Evolutionary conservation across 2,329 filamentous ascomycete species (phyloP), one percentile per base, ranked within the genome.

Genomic region (Botryotinia convoluta): DNA sequence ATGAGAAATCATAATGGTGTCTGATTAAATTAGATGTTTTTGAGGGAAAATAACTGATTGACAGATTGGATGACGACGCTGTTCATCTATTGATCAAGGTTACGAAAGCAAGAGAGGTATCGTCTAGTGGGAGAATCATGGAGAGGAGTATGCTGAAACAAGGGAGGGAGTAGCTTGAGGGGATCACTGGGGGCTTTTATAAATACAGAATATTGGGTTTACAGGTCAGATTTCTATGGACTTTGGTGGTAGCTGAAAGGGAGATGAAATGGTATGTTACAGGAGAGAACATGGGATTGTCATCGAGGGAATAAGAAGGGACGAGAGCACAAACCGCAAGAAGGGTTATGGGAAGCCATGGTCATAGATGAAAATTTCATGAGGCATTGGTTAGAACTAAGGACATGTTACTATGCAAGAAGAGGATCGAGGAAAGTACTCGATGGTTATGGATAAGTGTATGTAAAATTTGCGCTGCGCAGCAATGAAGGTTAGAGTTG

Each of bases 261-360:
- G 10, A 14, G 1, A n/a, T 54, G 6, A 2, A 16, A n/a, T 7
- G 12, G 0, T 1, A 16, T 5, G n/a, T n/a, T 7, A 16, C 12
- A n/a, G 26, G 1, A n/a, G 12, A 5, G 5, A 54, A n/a, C 12
- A n/a, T 54, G 0, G 48, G 26, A n/a, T 16, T 3, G 0, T 16
- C 48, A 54, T 54, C 0, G 1, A 16, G 48, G 16, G 26, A 54
- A 16, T 4, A 12, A 16, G 2, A 7, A 0, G 5, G 12, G 2
- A n/a, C 0, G 5, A 54, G 5, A n/a, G 7, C 26, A n/a, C 48
- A 3, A 16, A 6, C 48, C 0, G 26, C 12, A n/a, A n/a, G 48
- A 16, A 16, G 12, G 7, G 0, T n/a, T 26, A 5, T 51, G 10
- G 4, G 9, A 16, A 4, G 5, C 0, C 48, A 54, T 54, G 12